Evolutionary conservation across 2,329 filamentous ascomycete genomes (phyloP), one percentile per base, ranked within the genome.

Genomic region (Elsinoe perseae): DNA sequence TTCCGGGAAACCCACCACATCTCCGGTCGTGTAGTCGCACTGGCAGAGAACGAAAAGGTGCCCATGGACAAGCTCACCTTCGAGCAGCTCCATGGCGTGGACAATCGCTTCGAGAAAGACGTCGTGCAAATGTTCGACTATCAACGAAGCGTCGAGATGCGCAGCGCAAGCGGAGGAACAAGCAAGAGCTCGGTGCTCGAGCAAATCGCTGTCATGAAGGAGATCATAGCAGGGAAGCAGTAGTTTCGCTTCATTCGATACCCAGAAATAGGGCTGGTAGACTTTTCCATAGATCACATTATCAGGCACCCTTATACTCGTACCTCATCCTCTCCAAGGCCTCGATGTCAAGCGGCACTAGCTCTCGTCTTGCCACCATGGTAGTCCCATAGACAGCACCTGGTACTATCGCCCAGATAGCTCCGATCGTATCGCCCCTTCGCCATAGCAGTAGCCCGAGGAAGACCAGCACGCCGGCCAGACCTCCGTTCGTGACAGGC

Each of bases 1-100:
- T 93, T 91, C 77, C 79, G 86, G 27, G 85, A 91, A 73, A 86
- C 86, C 1, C 87, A 91, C 65, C 86, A 90, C 70, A 87, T 90
- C 64, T 84, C 84, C 4, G 86, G 87, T 1, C 80, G 81, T 38
- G 81, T 83, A 1, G 86, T 92, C 3, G 83, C 85, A n/a, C 72
- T 87, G 50, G 83, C 84, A 0, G 87, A 92, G 71, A 75, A 83
- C 61, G 76, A 79, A 58, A 77, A 75, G 27, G 79, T 80, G 3
- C 80, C 83, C 6, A 90, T 90, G 81, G 83, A 89, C 65, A 75
- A 86, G 65, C 75, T 91, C 40, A 80, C 76, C 0, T 73, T 84
- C 43, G 78, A 83, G 68, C 80, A 90, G 65, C 72, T 91, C 54
- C 77, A 86, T 73, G 76, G 70, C 3, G 80, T 95, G 2, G 86